Evolutionary conservation across 441 rosid genomes (phyloP), one percentile per base, ranked within the genome.

Genomic region (Gossypium aridum): DNA sequence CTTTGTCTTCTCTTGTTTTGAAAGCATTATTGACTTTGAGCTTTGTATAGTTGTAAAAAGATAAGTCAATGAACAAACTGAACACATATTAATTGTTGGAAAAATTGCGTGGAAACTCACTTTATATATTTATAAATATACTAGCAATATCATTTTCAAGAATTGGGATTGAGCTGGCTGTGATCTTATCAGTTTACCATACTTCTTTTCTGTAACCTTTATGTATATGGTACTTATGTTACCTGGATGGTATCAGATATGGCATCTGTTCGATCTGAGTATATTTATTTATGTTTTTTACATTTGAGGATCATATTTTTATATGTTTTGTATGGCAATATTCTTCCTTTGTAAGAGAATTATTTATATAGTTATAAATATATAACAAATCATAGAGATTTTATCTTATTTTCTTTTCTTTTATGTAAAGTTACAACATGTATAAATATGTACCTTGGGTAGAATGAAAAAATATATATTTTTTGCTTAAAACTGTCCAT

Each of bases 1-100:
- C 72, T 90, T 69, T 90, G 92, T 56, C 84, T 88, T 59, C 76
- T 90, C 39, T 75, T 85, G 75, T 90, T 90, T 77, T 90, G 75
- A 83, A 83, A 7, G 34, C 3, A 64, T 43, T n/a, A 57, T 78
- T 47, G 49, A 10, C 14, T 43, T 54, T 61, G 55, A 66, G 80
- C 55, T 39, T 39, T 80, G 67, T 75, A 60, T 72, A 55, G 71
- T 49, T 71, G 75, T 23, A 59, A 59, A 59, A 59, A 2, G 34
- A 59, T 0, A 12, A 25, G 64, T 57, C 63, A 57, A 22, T 57
- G 31, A 57, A 20, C 63, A 57, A 22, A 57, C n/a, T 22, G 2
- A 57, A 57, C 63, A 22, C 63, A 57, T 47, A 7, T 23, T 59
- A 23, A 10, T 59, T 23, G 34, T 23, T 23, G 34, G 16, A 59